Conservation (phyloP, 2,329 filamentous ascomycete species). For the Chrysoporthe puriensis region DNA sequence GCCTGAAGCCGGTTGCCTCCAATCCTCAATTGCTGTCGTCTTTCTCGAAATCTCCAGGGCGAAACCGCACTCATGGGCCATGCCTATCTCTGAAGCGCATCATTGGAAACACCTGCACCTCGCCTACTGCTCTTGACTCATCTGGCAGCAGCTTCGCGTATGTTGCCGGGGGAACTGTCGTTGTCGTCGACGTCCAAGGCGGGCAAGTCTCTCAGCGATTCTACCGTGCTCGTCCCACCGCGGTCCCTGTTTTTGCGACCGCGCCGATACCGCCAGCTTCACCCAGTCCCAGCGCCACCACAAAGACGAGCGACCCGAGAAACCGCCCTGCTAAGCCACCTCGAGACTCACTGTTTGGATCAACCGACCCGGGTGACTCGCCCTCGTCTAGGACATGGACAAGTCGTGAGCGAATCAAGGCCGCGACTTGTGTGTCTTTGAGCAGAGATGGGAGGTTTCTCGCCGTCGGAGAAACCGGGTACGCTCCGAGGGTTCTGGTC, state of each 20-base stretch:
- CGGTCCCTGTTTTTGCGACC: conserved; percentile 67
- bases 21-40: conserved; percentile 72
- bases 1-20: conserved; percentile 73
- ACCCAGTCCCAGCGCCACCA: conserved; percentile 56
- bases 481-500: conserved; percentile 86
- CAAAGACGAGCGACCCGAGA: conserved; percentile 66
- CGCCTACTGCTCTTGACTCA: conserved; percentile 84
- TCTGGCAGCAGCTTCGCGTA: conserved; percentile 82
- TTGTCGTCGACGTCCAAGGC: conserved; percentile 79
- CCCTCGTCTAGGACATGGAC: conserved; percentile 75
- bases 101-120: conserved; percentile 86
- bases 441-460: conserved; percentile 86
- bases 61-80: conserved; percentile 55
- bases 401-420: conserved; percentile 90
- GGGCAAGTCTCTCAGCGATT: conserved; percentile 77
- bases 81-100: conserved; percentile 79
- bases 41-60: conserved; percentile 65
- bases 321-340: conserved; percentile 54
- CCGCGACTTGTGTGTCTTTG: conserved; percentile 86
- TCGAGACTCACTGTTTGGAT: conserved; percentile 52
- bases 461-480: conserved; percentile 93
- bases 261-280: conserved; percentile 54
- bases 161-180: conserved; percentile 90
- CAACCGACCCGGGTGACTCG: conserved; percentile 64
- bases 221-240: conserved; percentile 82